phyloP scores from a whole-genome alignment of 2,329 filamentous ascomycete species.

The Thielaviopsis musarum region DNA sequence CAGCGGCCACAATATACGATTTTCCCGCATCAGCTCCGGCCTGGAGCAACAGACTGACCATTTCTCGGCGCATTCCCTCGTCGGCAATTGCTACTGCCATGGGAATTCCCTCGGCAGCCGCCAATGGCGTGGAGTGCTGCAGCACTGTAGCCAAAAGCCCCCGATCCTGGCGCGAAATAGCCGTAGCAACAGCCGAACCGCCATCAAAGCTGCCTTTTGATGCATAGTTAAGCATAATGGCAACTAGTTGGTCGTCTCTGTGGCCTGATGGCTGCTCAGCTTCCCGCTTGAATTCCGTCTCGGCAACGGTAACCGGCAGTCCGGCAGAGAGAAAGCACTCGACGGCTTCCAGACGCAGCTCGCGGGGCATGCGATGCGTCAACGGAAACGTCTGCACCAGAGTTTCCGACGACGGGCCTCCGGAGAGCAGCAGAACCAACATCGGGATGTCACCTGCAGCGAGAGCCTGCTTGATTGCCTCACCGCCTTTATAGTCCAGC shows the following conservation, averaged over 20 bases:
- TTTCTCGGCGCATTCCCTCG: constrained; percentile 25
- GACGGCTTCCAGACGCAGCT: constrained; percentile 30
- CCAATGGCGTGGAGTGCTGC: constrained; percentile 28
- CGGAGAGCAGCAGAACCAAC: constrained; percentile 28
- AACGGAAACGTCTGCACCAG: constrained; percentile 32
- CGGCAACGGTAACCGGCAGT: constrained; percentile 28
- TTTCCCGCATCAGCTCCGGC: constrained; percentile 28
- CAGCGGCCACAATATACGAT: constrained; percentile 25
- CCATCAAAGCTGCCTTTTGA: constrained; percentile 38
- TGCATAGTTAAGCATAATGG: constrained; percentile 32
- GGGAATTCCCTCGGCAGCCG: constrained; percentile 29
- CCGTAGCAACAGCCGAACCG: constrained; percentile 29
- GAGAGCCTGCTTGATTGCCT: constrained; percentile 34
- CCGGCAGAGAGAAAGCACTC: constrained; percentile 33
- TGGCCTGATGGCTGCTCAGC: constrained; percentile 30
- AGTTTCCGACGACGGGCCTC: constrained; percentile 29
- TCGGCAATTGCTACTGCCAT: constrained; percentile 31
- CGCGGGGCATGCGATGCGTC: constrained; percentile 25
- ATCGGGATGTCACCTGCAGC: constrained; percentile 27
- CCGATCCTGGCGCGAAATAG: constrained; percentile 32
- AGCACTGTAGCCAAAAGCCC: constrained; percentile 29
- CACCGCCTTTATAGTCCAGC: constrained; percentile 32
- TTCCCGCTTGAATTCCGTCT: constrained; percentile 34
- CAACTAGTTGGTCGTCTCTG: constrained; percentile 34
- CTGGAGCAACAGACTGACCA: constrained; percentile 29